A percentile compares a stretch with the other conserved stretches of the same genome.
Conservation (phyloP, 768 basidiomycete genomes). For the Lactarius evosmus region DNA sequence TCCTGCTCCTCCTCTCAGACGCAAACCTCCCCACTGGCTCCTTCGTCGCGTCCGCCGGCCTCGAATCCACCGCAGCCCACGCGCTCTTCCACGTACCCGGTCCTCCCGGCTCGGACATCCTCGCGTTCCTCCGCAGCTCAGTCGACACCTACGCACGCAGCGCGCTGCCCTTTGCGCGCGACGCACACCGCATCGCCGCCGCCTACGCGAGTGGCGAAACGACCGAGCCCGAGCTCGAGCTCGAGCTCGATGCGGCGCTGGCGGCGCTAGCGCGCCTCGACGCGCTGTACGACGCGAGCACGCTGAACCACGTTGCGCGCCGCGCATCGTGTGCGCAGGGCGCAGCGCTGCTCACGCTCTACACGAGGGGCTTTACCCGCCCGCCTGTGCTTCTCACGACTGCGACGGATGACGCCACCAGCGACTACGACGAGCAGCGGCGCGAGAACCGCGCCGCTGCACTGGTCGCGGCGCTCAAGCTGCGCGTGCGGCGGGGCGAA, state of each 20-base stretch:
- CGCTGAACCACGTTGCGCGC: conserved; percentile 84
- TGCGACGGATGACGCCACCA: conserved; percentile 28
- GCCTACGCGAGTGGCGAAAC: conserved; percentile 16
- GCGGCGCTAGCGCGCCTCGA: conserved; percentile 57
- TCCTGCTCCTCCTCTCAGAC: conserved; percentile 79
- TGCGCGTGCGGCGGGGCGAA: conserved; percentile 58
- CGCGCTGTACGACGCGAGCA: conserved; percentile 75
- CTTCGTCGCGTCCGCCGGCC: conserved; percentile 90
- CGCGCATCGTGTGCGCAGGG: conserved; percentile 91
- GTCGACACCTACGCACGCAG: conserved; percentile 74
- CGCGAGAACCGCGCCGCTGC: conserved; percentile 29
- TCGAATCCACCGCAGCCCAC: conserved; percentile 88
- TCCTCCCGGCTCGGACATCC: conserved; percentile 36
- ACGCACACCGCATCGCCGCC: conserved; percentile 52
- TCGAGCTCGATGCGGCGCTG: conserved; percentile 34
- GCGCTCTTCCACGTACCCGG: conserved; percentile 53
- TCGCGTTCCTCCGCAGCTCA: conserved; percentile 67
- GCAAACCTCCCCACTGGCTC: conserved; percentile 96
- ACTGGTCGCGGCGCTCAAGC: conserved; percentile 68
- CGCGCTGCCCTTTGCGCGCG: conserved; percentile 75
- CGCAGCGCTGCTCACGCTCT: conserved; percentile 86
- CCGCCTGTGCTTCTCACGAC: conserved; percentile 40
- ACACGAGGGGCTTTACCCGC: conserved; percentile 71
- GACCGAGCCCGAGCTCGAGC: conserved; percentile 11
- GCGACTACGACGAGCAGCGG: conserved; percentile 33